A percentile compares a stretch with the other conserved stretches of the same genome.
These are phyloP conservation scores for Blastobotrys terrestris DNA, from an alignment of 805 yeast genomes.

Conservation along the genomic window DNA sequence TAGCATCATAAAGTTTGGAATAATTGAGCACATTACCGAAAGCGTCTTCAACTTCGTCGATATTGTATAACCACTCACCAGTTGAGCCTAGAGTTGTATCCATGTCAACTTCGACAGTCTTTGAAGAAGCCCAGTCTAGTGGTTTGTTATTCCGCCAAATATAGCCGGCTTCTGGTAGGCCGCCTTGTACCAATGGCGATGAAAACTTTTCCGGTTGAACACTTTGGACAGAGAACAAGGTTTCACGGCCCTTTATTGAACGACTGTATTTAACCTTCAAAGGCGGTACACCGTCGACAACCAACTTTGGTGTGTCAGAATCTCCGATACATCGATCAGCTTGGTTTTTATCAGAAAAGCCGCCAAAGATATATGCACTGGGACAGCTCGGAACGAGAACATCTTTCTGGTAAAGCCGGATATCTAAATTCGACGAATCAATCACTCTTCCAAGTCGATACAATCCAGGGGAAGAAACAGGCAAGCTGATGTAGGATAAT, in stretches of 20 bases:
- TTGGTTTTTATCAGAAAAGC: slow-evolving; percentile 28
- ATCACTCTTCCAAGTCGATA: slow-evolving; percentile 63
- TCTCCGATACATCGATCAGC: slow-evolving; percentile 60
- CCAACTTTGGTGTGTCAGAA: slow-evolving; percentile 45
- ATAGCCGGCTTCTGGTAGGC: slow-evolving; percentile 11
- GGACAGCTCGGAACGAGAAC: slow-evolving; percentile 76
- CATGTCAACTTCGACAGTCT: slow-evolving; percentile 37
- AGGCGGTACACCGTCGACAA: slow-evolving; percentile 75
- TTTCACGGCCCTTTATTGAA: slow-evolving; percentile 34
- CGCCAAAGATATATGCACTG: slow-evolving; percentile 45
- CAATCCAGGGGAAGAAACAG: slow-evolving; percentile 65
- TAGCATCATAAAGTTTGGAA: slow-evolving; percentile 15
- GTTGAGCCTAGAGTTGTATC: slow-evolving; percentile 37
- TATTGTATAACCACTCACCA: slow-evolving; percentile 52
- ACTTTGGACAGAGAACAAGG: slow-evolving; percentile 36
- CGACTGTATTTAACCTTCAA: slow-evolving; percentile 47
- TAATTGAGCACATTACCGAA: slow-evolving; percentile 50
- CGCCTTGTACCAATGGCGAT: slow-evolving; percentile 24
- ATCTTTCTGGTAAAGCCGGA: slow-evolving; percentile 55
- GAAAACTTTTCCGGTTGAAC: slow-evolving; percentile 45
- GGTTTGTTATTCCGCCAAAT: slow-evolving; percentile 13
- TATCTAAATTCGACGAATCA: slow-evolving; percentile 53
- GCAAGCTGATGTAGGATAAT: slow-evolving; percentile 49
- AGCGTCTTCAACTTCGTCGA: slow-evolving; percentile 58
- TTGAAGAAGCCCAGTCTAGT: slow-evolving; percentile 32